These are phyloP conservation scores for Ensete ventricosum DNA, from an alignment of 176 grass and related monocot species.

Conservation along the genomic window DNA sequence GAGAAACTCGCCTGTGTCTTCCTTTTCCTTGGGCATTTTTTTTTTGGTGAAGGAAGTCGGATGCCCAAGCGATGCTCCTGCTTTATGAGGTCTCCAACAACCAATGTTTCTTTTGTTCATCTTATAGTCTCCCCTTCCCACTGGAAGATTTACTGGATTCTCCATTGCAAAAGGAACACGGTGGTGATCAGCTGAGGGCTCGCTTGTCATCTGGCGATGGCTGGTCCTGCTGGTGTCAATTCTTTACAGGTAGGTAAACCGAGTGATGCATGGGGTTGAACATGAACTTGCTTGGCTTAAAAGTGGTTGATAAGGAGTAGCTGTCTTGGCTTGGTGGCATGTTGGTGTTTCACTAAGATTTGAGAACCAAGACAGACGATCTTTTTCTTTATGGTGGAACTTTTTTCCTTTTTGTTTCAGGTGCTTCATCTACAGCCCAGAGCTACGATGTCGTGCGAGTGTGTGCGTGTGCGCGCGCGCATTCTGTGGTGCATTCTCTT, in stretches of 20 bases:
- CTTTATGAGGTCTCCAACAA: constrained; percentile 8
- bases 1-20: constrained; percentile 38
- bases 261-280: neutral
- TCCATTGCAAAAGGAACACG: too few species aligned
- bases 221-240: neutral
- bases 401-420: too few species aligned
- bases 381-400: too few species aligned
- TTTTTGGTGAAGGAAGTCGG: too few species aligned
- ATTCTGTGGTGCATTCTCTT: too few species aligned
- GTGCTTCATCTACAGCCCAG: too few species aligned
- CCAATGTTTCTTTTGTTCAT: constrained; percentile 23
- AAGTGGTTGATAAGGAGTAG: constrained; percentile 5
- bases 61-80: too few species aligned
- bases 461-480: too few species aligned
- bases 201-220: neutral
- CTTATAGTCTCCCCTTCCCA: constrained; percentile 26
- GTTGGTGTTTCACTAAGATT: constrained; percentile 4
- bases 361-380: too few species aligned
- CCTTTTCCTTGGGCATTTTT: constrained; percentile 54
- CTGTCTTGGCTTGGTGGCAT: constrained; percentile 3
- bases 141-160: neutral
- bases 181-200: neutral
- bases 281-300: neutral
- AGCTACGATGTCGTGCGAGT: too few species aligned
- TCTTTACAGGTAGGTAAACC: neutral